Evolutionary conservation across 768 basidiomycete genomes (phyloP).

Genomic region (Imleria badia): DNA sequence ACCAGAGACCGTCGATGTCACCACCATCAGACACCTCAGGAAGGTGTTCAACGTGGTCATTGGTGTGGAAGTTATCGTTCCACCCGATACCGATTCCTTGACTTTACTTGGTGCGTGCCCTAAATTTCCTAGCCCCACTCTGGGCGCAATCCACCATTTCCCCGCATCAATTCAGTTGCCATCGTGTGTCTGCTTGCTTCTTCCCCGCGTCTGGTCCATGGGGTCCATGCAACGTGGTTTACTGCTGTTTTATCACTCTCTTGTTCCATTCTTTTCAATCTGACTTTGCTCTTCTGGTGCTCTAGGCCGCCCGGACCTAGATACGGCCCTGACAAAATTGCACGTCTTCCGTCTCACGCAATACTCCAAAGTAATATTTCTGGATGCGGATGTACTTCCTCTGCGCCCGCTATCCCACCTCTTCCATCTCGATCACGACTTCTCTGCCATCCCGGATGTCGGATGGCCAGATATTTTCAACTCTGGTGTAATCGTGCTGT

Average conservation of each 20-base stretch:
- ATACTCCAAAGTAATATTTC: constrained; percentile 83
- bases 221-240: constrained; percentile 19
- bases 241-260: constrained; percentile 13
- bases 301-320: constrained; percentile 90
- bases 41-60: constrained; percentile 81
- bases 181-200: constrained; percentile 4
- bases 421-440: constrained; percentile 78
- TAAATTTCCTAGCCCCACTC: constrained; percentile 1
- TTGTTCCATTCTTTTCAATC: constrained; percentile 3
- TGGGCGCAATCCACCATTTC: not conserved
- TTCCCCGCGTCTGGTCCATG: constrained; percentile 9
- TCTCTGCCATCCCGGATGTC: constrained; percentile 93
- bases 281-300: constrained; percentile 12
- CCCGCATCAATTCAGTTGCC: constrained; percentile 4
- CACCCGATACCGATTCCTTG: constrained; percentile 63
- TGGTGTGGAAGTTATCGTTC: constrained; percentile 87
- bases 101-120: constrained; percentile 70
- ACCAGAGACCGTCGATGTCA: constrained; percentile 88
- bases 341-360: constrained; percentile 92
- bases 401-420: constrained; percentile 88
- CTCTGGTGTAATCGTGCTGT: constrained; percentile 89
- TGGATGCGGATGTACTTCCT: constrained; percentile 91
- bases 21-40: constrained; percentile 75
- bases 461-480: constrained; percentile 99
- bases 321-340: constrained; percentile 92